A percentile compares a stretch with the other conserved stretches of the same genome.
These are phyloP conservation scores for Selaginella moellendorffii DNA, from an alignment of 75 land plant species.

Conservation along the genomic window DNA sequence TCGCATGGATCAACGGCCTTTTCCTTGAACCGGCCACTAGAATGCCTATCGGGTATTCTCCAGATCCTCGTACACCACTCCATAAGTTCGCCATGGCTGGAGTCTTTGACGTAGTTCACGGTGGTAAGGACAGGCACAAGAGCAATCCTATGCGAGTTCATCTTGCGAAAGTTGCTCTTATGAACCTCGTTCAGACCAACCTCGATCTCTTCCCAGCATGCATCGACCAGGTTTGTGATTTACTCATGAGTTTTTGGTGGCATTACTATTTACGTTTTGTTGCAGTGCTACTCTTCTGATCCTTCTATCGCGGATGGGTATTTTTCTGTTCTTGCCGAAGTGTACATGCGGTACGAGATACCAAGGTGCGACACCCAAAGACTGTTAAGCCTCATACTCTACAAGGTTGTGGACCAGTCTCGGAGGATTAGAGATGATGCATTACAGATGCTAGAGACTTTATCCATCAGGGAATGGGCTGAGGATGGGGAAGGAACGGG, in stretches of 20 bases:
- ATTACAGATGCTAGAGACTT: constrained; percentile 95
- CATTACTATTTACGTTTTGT: too few species aligned
- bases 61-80: constrained; percentile 79
- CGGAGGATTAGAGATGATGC: constrained; percentile 98
- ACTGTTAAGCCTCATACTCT: constrained; percentile 82
- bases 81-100: constrained; percentile 58
- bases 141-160: constrained; percentile 57
- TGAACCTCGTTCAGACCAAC: constrained; percentile 91
- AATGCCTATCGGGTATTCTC: constrained; percentile 77
- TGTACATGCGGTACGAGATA: constrained; percentile 95
- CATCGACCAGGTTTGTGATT: constrained; percentile 73
- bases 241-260: background rate
- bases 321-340: constrained; percentile 97
- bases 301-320: constrained; percentile 94
- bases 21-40: constrained; percentile 61
- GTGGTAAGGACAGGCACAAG: constrained; percentile 62
- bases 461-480: constrained; percentile 95
- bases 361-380: constrained; percentile 94
- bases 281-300: constrained; percentile 90
- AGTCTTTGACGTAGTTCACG: constrained; percentile 26
- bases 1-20: constrained; percentile 84
- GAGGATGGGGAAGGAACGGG: constrained; percentile 89
- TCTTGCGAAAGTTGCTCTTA: constrained; percentile 84
- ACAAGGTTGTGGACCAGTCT: constrained; percentile 92
- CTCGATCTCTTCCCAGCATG: constrained; percentile 91